phyloP scores from a whole-genome alignment of 495 filamentous ascomycete species.

The Penicillium samsonianum region DNA sequence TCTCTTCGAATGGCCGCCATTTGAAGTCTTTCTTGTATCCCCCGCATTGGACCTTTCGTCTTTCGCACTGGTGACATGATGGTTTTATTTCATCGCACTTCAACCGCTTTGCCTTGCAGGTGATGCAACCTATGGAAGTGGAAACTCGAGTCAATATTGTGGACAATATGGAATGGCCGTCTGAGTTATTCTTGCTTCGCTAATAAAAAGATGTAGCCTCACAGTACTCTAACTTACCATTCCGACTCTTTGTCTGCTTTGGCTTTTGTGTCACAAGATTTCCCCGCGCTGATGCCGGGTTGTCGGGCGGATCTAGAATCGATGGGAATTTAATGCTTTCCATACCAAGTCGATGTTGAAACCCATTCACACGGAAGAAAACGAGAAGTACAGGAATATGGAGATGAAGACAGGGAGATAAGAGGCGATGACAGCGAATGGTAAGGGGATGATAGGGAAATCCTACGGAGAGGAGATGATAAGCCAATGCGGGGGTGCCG shows the following conservation, averaged over 20 bases:
- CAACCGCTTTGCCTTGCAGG: slow-evolving; percentile 78
- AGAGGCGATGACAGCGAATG: neutral
- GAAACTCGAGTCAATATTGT: slow-evolving; percentile 39
- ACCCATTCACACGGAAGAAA: slow-evolving; percentile 5
- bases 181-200: neutral
- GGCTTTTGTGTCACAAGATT: slow-evolving; percentile 52
- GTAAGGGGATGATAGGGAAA: slow-evolving; percentile 10
- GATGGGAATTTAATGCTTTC: slow-evolving; percentile 66
- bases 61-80: slow-evolving; percentile 70
- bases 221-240: slow-evolving; percentile 56
- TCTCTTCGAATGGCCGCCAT: slow-evolving; percentile 78
- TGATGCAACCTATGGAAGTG: slow-evolving; percentile 64
- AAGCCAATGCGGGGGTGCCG: slow-evolving; percentile 16
- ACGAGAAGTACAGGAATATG: neutral
- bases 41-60: slow-evolving; percentile 69
- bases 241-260: slow-evolving; percentile 82
- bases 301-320: slow-evolving; percentile 52
- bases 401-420: neutral
- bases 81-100: slow-evolving; percentile 85
- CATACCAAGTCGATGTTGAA: slow-evolving; percentile 43
- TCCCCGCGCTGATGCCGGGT: slow-evolving; percentile 28
- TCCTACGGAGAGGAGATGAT: slow-evolving; percentile 9
- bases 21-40: slow-evolving; percentile 86
- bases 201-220: neutral
- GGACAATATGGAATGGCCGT: slow-evolving; percentile 4